Base-by-base conservation (phyloP, 2,329 filamentous ascomycete species). In the Fusarium bactridioides region DNA sequence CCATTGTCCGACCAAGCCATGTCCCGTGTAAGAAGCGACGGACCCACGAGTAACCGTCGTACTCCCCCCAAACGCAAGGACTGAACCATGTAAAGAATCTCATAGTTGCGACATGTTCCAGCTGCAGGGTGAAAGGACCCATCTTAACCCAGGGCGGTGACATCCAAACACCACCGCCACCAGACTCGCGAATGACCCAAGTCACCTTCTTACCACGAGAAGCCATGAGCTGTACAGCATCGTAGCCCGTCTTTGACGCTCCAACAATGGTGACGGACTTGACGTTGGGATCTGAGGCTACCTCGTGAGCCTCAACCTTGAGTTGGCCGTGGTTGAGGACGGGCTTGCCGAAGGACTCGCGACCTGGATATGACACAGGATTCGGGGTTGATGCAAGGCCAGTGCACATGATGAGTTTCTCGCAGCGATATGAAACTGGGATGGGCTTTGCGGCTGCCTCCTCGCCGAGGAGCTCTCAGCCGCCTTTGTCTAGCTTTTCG, bases 361-460 rank as follows among this genome's bases (percentile, higher is more conserved):
- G 11, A 4, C 31, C 48, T 25, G 48, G 7, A 6, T 53, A 53
- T 19, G 48, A 37, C 11, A 53, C 48, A 1, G 48, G 23, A 0
- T 53, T 37, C 1, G 48, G 48, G 4, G 48, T 53, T 0, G 48
- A 53, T 2, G 48, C 48, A 37, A 53, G 48, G 0, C 48, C 48
- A 13, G 48, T 53, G 9, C 48, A 53, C 31, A 53, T 53, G 9
- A 53, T 53, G 2, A 53, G 48, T 5, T 53, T 53, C 0, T 37
- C 48, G 18, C 48, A 53, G 18, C 48, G 18, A 16, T 37, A 53
- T 16, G 23, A 16, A 9, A 53, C 10, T 0, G 10, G 23, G 5
- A 27, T 0, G 3, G 10, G 18, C 16, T 37, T 25, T 12, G 9
- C 9, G 3, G 12, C 5, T 10, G 0, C 4, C 2, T 37, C 23